Conservation (phyloP, 106 monocot genomes). For the Acorus calamus region DNA sequence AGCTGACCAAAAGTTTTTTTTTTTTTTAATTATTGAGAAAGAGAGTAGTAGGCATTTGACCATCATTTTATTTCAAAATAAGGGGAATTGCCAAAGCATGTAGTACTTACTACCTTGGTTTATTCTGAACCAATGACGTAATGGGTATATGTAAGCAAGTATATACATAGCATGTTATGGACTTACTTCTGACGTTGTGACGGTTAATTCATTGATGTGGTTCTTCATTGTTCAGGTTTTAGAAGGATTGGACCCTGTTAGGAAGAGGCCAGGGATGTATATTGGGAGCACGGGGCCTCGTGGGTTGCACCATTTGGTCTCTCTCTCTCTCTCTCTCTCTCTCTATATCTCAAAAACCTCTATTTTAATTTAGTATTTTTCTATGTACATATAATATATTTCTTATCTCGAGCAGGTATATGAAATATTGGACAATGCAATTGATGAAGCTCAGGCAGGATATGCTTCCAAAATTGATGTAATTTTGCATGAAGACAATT, state of each 20-base stretch:
- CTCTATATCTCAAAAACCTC: neutral
- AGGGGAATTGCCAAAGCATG: no score
- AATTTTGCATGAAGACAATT: slow-evolving; percentile 70
- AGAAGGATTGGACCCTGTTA: slow-evolving; percentile 94
- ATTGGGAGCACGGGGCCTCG: slow-evolving; percentile 95
- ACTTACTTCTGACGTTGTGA: neutral
- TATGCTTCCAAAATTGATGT: slow-evolving; percentile 79
- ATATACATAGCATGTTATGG: no score
- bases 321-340: neutral
- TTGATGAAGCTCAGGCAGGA: slow-evolving; percentile 98
- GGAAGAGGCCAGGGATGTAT: slow-evolving; percentile 99
- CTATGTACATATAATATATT: neutral
- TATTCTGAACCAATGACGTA: no score
- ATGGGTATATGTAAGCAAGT: no score
- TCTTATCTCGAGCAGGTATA: slow-evolving; percentile 49
- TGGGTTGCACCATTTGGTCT: slow-evolving; percentile 96
- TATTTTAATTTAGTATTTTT: neutral
- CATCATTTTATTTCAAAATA: no score
- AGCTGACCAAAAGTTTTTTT: no score
- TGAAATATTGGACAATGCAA: slow-evolving; percentile 90
- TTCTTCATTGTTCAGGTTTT: slow-evolving; percentile 45
- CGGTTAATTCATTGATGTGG: no score
- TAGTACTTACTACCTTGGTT: no score
- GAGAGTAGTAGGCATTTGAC: no score
- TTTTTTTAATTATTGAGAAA: no score